Evolutionary conservation across 78 protist species (phyloP).

Genomic region (Cavenderia fasciculata): DNA sequence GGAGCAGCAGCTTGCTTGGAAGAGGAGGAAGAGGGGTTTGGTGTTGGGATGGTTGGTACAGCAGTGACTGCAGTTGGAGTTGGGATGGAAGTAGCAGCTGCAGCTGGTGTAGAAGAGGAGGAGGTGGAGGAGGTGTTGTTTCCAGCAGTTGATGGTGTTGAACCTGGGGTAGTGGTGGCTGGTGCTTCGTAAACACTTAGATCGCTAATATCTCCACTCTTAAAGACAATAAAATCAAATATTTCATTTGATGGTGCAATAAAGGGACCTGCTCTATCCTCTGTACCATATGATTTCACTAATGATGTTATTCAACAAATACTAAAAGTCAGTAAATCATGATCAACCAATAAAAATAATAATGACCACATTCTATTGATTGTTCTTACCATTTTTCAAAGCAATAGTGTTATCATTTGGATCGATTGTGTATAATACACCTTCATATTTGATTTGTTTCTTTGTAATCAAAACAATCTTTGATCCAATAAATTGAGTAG

Average conservation of each 20-base stretch:
- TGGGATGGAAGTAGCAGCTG: not conserved
- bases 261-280: slow-evolving; percentile 10
- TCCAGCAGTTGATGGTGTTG: slow-evolving; percentile 6
- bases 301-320: too few species aligned
- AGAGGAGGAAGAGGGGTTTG: not conserved
- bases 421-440: slow-evolving; percentile 55
- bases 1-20: not conserved
- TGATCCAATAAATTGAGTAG: slow-evolving; percentile 65
- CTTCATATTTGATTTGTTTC: slow-evolving; percentile 48
- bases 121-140: not conserved
- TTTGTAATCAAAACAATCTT: slow-evolving; percentile 65
- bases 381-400: slow-evolving; percentile 47
- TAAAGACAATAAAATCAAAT: slow-evolving; percentile 65
- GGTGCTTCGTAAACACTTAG: slow-evolving; percentile 58
- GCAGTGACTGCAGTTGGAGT: not conserved
- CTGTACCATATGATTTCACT: slow-evolving; percentile 66
- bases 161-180: not conserved
- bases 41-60: not conserved
- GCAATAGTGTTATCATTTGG: slow-evolving; percentile 56
- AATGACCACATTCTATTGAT: not conserved
- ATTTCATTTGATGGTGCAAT: slow-evolving; percentile 63
- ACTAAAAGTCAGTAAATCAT: too few species aligned
- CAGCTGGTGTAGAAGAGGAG: not conserved
- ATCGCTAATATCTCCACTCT: slow-evolving; percentile 64
- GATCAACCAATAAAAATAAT: not conserved